Evolutionary conservation across 1,284 basidiomycete genomes (phyloP), one percentile per base, ranked within the genome.

Genomic region (Rhodotorula sp.): DNA sequence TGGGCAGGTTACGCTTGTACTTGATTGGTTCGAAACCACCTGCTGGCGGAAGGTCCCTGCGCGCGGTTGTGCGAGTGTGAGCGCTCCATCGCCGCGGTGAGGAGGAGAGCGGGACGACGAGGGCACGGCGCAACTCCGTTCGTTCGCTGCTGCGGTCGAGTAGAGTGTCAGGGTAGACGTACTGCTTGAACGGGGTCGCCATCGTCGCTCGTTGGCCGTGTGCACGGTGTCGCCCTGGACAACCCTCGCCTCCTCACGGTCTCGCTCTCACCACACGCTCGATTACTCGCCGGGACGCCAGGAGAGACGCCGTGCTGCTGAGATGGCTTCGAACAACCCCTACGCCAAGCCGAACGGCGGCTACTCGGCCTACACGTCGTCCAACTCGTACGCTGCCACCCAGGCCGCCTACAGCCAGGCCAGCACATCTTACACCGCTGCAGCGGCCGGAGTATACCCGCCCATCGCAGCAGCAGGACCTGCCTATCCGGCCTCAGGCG

Each of bases 1-100:
- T 85, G 60, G 96, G 94, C 70, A 99, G 86, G 82, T 95, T 95
- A 73, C 95, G 90, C 83, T 94, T 95, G 87, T 97, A 99, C 82
- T 90, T 90, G 84, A 99, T 84, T 56, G 90, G 83, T 80, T 91
- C 92, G 83, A 96, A 99, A 9, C 95, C 95, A 74, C 93, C 94
- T 58, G 88, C 78, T 56, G 95, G 94, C 77, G 94, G 94, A 87
- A 99, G 90, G 80, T 99, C 95, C 83, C 95, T 98, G 79, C 29
- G 20, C 9, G 58, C 20, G 30, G 17, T 19, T 44, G n/a, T 39
- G 1, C 13, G 10, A 1, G 11, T 17, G 55, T 44, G 15, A 56
- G 36, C 36, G n/a, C 22, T 17, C 11, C 34, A 27, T 15, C 22
- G 55, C n/a, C 15, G n/a, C n/a, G 19, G 51, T 15, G 20, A 62